Evolutionary conservation across 306 rosid species (phyloP).

Genomic region (Luffa aegyptiaca): DNA sequence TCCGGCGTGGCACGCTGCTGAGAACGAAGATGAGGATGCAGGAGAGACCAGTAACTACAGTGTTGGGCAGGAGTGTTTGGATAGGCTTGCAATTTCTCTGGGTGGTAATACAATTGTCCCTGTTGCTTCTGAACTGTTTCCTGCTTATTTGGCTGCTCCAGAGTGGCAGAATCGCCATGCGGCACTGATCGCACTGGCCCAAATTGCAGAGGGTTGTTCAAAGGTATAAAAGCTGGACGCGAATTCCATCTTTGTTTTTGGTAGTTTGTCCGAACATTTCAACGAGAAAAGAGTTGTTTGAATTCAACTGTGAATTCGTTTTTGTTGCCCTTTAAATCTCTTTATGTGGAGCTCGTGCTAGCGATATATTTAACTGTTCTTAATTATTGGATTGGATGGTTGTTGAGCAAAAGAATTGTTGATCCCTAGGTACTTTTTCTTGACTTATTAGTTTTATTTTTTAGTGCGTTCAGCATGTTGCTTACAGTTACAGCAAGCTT

Average conservation of each 20-base stretch:
- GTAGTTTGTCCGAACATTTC: background rate
- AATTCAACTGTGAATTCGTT: background rate
- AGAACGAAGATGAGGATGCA: slow-evolving; percentile 77
- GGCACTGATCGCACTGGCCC: slow-evolving; percentile 81
- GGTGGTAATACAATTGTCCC: slow-evolving; percentile 98
- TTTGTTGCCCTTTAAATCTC: background rate
- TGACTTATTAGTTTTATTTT: background rate
- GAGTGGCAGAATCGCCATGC: slow-evolving; percentile 98
- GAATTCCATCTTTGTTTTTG: background rate
- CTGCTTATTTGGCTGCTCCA: slow-evolving; percentile 66
- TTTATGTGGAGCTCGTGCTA: background rate
- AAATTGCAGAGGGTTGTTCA: slow-evolving; percentile 86
- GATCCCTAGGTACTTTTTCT: background rate
- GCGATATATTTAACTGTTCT: background rate
- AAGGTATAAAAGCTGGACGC: slow-evolving; percentile 38
- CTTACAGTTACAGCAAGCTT: background rate
- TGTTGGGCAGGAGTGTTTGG: slow-evolving; percentile 96
- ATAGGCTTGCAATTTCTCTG: slow-evolving; percentile 74
- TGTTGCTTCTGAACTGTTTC: slow-evolving; percentile 85
- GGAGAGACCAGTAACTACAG: slow-evolving; percentile 85
- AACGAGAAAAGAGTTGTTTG: background rate
- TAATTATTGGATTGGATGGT: background rate
- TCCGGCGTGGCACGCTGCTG: slow-evolving; percentile 78
- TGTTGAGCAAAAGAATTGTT: background rate
- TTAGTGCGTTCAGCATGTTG: background rate